Percentiles rank a stretch among this genome's conserved stretches.
phyloP scores from a whole-genome alignment of 495 filamentous ascomycete genomes.

The Penicillium bialowiezense region DNA sequence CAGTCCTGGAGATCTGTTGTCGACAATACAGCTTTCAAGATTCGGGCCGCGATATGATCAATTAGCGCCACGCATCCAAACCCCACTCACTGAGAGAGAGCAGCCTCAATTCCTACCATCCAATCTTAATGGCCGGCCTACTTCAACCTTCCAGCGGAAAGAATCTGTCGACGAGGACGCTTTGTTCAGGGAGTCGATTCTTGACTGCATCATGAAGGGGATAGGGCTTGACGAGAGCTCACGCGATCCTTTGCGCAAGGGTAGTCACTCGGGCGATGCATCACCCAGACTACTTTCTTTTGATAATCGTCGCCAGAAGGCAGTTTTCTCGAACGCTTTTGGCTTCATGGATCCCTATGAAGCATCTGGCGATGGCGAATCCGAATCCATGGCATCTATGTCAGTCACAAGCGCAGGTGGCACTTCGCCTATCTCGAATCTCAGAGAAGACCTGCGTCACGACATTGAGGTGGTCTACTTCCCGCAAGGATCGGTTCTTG shows the following conservation, averaged over 20 bases:
- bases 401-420: constrained; percentile 56
- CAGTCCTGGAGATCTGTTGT: constrained; percentile 76
- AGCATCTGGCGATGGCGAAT: constrained; percentile 74
- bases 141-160: constrained; percentile 59
- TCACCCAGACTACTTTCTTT: constrained; percentile 85
- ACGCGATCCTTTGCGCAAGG: constrained; percentile 58
- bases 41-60: constrained; percentile 43
- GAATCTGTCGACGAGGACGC: constrained; percentile 82
- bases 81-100: constrained; percentile 59
- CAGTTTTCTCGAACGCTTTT: constrained; percentile 84
- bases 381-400: constrained; percentile 75
- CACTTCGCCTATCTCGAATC: constrained; percentile 53
- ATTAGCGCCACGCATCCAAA: constrained; percentile 33
- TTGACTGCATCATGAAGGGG: constrained; percentile 94
- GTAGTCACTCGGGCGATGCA: constrained; percentile 67
- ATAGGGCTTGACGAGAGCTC: constrained; percentile 72
- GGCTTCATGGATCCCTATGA: constrained; percentile 93
- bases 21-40: constrained; percentile 72
- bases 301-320: constrained; percentile 79
- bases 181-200: constrained; percentile 81
- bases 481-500: constrained; percentile 89
- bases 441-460: constrained; percentile 72
- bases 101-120: constrained; percentile 53
- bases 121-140: constrained; percentile 24
- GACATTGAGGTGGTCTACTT: constrained; percentile 99